phyloP scores from a whole-genome alignment of 2,329 filamentous ascomycete genomes.

The Monascus ruber region DNA sequence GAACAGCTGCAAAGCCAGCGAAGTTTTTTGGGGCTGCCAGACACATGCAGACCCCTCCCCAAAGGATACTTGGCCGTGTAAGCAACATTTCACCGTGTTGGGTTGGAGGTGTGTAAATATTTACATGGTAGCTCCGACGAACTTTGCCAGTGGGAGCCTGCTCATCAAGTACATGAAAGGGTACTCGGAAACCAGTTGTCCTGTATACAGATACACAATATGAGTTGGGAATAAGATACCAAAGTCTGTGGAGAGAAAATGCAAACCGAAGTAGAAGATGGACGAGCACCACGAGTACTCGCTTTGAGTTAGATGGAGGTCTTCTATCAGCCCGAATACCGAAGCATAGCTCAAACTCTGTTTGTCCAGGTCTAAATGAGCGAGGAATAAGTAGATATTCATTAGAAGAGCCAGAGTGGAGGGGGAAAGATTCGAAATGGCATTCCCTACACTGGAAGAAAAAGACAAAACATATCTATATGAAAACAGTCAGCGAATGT shows the following conservation, averaged over 20 bases:
- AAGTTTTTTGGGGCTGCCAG: conserved; percentile 33
- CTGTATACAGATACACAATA: conserved; percentile 3
- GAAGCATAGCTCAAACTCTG: conserved; percentile 40
- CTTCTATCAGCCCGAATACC: conserved; percentile 32
- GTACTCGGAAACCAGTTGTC: conserved; percentile 38
- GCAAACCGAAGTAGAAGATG: conserved; percentile 22
- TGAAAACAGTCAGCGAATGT: no score
- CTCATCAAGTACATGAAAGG: conserved; percentile 44
- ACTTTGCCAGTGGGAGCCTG: conserved; percentile 38
- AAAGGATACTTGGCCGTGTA: conserved; percentile 23
- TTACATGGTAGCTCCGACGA: conserved; percentile 39
- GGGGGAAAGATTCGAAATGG: not conserved
- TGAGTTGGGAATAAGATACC: no score
- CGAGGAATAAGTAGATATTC: not conserved
- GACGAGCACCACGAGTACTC: conserved; percentile 40
- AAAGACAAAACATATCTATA: conserved; percentile 32
- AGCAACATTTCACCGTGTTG: not conserved
- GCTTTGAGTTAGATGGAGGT: conserved; percentile 33
- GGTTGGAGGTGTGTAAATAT: conserved; percentile 1
- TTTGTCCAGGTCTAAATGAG: conserved; percentile 30
- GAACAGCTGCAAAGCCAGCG: conserved; percentile 27
- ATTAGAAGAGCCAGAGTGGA: not conserved
- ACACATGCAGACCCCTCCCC: conserved; percentile 35
- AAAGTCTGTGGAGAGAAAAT: not conserved
- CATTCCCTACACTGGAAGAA: conserved; percentile 26